A percentile compares a stretch with the other conserved stretches of the same genome.
These are phyloP conservation scores for Apiospora arundinis DNA, from an alignment of 2,329 filamentous ascomycete genomes.

Conservation along the genomic window DNA sequence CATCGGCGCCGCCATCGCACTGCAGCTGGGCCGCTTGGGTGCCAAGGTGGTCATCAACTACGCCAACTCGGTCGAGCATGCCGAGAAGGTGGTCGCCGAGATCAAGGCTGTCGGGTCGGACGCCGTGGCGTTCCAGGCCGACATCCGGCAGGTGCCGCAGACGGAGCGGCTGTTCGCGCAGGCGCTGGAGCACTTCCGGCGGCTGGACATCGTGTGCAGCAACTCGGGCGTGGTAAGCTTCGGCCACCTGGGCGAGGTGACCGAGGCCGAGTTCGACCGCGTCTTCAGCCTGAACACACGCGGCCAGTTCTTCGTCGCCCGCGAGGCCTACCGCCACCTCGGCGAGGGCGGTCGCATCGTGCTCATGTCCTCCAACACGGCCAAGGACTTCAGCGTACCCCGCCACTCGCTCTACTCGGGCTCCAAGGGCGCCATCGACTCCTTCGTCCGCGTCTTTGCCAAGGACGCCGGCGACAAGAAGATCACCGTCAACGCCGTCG, in stretches of 20 bases:
- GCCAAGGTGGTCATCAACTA: conserved; percentile 44
- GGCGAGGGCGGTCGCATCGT: conserved; percentile 67
- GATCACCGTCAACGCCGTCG: conserved; percentile 45
- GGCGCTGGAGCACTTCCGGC: no score
- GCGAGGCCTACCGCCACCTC: conserved; percentile 67
- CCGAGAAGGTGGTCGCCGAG: conserved; percentile 34
- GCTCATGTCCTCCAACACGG: conserved; percentile 67
- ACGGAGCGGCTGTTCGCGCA: conserved; percentile 70
- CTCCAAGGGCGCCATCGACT: conserved; percentile 44
- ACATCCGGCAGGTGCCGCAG: conserved; percentile 58
- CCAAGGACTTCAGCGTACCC: conserved; percentile 43
- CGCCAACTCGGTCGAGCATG: conserved; percentile 29
- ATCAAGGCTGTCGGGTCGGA: conserved; percentile 70
- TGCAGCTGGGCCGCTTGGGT: conserved; percentile 42
- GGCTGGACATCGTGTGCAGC: no score
- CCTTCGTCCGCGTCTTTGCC: conserved; percentile 36
- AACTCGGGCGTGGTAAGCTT: conserved; percentile 70
- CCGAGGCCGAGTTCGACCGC: conserved; percentile 67
- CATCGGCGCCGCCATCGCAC: conserved; percentile 66
- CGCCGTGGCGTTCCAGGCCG: conserved; percentile 38
- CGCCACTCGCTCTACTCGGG: conserved; percentile 44
- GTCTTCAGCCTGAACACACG: conserved; percentile 66
- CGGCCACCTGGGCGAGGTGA: no score
- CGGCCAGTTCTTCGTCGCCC: conserved; percentile 68
- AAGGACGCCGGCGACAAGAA: conserved; percentile 43